Base-by-base conservation (phyloP, 2,329 filamentous ascomycete species). In the Monosporascus cannonballus region DNA sequence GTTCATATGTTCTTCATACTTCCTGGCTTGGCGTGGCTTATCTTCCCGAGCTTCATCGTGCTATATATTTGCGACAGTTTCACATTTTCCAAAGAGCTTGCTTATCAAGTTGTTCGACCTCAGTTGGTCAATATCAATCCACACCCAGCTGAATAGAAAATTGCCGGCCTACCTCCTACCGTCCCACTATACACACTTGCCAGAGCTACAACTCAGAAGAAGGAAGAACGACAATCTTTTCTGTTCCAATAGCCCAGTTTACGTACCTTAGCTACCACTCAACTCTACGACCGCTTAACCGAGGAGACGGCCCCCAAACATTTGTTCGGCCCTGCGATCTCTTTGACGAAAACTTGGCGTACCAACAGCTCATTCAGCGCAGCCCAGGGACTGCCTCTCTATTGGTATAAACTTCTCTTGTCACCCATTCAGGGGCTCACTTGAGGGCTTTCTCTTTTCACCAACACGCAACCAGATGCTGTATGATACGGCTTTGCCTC, bases 401-500 rank as follows among this genome's bases (percentile, higher is more conserved):
- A 42, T 42, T 20, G 18, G 22, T 18, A 22, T 42, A 18, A 20
- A 3, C 39, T 42, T 42, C 14, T 14, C 11, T 46, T 24, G 4
- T 46, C 42, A 27, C 14, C 11, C 20, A 22, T 2, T 8, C 30
- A 3, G 15, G 14, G 15, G 24, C 42, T 46, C 42, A 15, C 42
- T 18, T 24, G 42, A 46, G 42, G 42, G 52, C 53, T 56, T 54
- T 52, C 50, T 52, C 37, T 53, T 54, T 48, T 36, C 38, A 47
- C 41, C 34, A 50, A 50, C 18, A 54, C 51, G 51, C 51, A 54
- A 56, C 66, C 62, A 62, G 61, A 74, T 74, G 71, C 68, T 59
- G 62, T 62, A 61, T 58, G 49, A 61, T 61, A 64, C 64, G 57
- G 64, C 59, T 60, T 65, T 68, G 64, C 71, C 68, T 70, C 67